These are phyloP conservation scores for Pseudocercospora macadamiae DNA, from an alignment of 2,329 filamentous ascomycete genomes.

Conservation along the genomic window DNA sequence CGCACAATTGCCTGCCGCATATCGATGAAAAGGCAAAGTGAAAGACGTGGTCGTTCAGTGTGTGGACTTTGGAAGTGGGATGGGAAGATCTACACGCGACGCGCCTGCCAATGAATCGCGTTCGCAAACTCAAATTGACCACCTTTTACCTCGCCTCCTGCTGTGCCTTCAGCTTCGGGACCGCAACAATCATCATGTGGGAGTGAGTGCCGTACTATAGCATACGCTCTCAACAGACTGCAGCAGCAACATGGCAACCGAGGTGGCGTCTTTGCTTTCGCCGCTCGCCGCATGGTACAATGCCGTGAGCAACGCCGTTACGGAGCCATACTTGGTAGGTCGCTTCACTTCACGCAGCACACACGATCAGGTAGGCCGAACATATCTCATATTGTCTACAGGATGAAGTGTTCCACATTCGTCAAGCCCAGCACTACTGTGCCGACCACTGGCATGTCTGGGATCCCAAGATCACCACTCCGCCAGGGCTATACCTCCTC, in stretches of 20 bases:
- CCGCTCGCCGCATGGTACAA: conserved; percentile 35
- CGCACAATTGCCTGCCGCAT: too few relatives aligned
- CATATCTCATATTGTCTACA: conserved; percentile 42
- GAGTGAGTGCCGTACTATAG: too few relatives aligned
- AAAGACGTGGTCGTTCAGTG: too few relatives aligned
- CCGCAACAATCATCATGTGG: too few relatives aligned
- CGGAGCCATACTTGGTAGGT: conserved; percentile 62
- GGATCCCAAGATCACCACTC: conserved; percentile 98
- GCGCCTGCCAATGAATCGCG: conserved; percentile 1
- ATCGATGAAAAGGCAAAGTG: too few relatives aligned
- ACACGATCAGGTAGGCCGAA: conserved; percentile 22
- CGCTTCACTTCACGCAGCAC: not conserved
- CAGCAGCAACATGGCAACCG: conserved; percentile 25
- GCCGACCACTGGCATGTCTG: conserved; percentile 72
- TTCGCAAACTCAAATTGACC: not conserved
- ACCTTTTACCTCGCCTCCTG: too few relatives aligned
- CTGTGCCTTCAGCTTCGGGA: too few relatives aligned
- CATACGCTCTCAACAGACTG: not conserved
- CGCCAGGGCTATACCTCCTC: conserved; percentile 70
- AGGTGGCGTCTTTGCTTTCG: conserved; percentile 24
- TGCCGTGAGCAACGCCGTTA: conserved; percentile 52
- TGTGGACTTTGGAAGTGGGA: not conserved
- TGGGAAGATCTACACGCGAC: not conserved
- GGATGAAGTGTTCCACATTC: conserved; percentile 88
- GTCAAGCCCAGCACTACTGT: conserved; percentile 89